Conservation (phyloP, 129 eudicot species). For the sunflower (Helianthus annuus) region DNA sequence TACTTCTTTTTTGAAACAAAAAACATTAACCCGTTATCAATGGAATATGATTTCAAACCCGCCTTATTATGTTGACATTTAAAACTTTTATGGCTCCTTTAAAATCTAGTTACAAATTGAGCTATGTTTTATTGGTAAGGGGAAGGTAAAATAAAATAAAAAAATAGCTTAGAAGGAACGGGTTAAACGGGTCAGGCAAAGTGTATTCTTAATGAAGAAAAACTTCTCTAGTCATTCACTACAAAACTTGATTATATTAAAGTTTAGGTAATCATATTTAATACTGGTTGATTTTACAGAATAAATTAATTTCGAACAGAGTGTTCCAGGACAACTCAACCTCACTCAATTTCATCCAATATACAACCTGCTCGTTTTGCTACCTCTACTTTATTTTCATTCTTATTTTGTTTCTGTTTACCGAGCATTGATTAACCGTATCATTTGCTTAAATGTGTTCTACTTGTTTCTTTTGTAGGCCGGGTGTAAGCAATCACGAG, state of each 20-base stretch:
- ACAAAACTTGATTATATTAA: not conserved
- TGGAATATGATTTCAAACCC: not conserved
- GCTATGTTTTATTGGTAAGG: not conserved
- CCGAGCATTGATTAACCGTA: not conserved
- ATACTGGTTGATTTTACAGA: not conserved
- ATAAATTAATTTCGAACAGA: not conserved
- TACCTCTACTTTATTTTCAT: not conserved
- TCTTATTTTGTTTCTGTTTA: not conserved
- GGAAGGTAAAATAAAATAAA: not conserved
- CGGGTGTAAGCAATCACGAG: conserved; percentile 9
- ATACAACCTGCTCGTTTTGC: not conserved
- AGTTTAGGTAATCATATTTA: not conserved
- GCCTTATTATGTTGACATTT: not conserved
- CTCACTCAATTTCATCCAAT: not conserved
- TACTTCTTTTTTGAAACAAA: not conserved
- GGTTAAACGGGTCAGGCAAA: not conserved
- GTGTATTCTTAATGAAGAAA: not conserved
- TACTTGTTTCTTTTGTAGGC: conserved; percentile 24
- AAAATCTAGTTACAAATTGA: not conserved
- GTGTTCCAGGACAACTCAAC: not conserved
- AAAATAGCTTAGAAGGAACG: not conserved
- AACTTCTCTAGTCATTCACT: not conserved
- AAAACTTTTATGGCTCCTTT: not conserved
- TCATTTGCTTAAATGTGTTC: not conserved
- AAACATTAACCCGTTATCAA: not conserved